Evolutionary conservation across 257 asterid species (phyloP).

Genomic region (Plantago elongata): DNA sequence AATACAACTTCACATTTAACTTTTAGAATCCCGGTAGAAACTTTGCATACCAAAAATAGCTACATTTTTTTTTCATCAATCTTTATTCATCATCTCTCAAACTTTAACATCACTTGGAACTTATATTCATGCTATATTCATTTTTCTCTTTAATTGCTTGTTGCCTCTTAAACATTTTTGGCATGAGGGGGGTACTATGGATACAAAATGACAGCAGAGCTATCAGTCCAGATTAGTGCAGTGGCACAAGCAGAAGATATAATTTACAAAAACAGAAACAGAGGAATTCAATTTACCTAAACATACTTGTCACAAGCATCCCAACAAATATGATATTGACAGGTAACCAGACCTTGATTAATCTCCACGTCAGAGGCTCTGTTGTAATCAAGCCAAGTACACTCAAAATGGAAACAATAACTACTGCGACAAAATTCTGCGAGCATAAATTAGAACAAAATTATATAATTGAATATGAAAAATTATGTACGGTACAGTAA

Average conservation of each 20-base stretch:
- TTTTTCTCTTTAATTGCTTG: too few relatives aligned
- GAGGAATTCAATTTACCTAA: slow-evolving; percentile 51
- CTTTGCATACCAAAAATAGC: too few relatives aligned
- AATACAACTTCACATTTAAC: too few relatives aligned
- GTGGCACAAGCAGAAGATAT: neutral
- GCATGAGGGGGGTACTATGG: too few relatives aligned
- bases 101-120: too few relatives aligned
- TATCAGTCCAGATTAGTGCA: too few relatives aligned
- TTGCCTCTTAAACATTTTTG: too few relatives aligned
- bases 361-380: slow-evolving; percentile 90
- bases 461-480: slow-evolving; percentile 11
- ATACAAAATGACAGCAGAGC: too few relatives aligned
- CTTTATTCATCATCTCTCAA: too few relatives aligned
- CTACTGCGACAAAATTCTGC: slow-evolving; percentile 87
- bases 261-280: slow-evolving; percentile 6
- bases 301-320: slow-evolving; percentile 95
- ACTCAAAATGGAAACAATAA: slow-evolving; percentile 53
- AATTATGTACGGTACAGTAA: slow-evolving; percentile 1
- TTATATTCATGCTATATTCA: too few relatives aligned
- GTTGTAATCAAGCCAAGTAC: slow-evolving; percentile 62
- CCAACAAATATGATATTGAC: slow-evolving; percentile 88
- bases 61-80: too few relatives aligned
- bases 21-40: too few relatives aligned
- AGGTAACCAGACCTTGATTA: slow-evolving; percentile 90
- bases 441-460: slow-evolving; percentile 16